Conservation (phyloP, 2,329 filamentous ascomycete genomes). For the Chrysoporthe deuterocubensis region DNA sequence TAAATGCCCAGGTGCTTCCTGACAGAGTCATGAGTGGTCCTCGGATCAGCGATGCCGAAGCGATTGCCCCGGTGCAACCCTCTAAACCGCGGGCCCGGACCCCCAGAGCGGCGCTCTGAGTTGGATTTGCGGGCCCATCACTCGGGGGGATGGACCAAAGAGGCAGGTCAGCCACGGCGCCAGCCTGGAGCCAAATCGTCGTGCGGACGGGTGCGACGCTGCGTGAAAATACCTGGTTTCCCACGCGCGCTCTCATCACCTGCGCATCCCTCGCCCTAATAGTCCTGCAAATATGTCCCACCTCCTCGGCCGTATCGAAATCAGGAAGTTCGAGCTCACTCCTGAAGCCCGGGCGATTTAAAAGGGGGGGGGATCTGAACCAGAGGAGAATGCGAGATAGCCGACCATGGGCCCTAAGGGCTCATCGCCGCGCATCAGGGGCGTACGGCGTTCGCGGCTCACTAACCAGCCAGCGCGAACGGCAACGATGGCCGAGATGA, state of each 20-base stretch:
- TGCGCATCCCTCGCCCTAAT: neutral
- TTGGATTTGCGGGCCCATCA: neutral
- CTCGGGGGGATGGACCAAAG: constrained; percentile 1
- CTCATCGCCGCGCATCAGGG: no score
- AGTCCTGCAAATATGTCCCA: neutral
- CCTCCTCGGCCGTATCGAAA: neutral
- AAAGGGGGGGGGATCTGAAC: no score
- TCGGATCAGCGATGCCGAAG: no score
- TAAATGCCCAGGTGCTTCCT: neutral
- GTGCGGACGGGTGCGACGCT: neutral
- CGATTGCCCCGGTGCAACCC: neutral
- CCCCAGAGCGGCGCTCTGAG: neutral
- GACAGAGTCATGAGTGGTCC: neutral
- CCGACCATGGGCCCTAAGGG: no score
- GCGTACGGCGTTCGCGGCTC: no score
- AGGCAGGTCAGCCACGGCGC: constrained; percentile 9
- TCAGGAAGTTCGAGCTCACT: neutral
- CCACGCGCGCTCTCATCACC: neutral
- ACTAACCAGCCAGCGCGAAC: no score
- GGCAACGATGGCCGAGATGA: no score
- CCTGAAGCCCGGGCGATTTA: neutral
- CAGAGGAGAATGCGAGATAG: no score
- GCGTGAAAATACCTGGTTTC: neutral
- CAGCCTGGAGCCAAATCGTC: neutral
- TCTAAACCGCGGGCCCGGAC: neutral